A percentile compares a stretch with the other conserved stretches of the same genome.
Evolutionary conservation across 202 grass and related monocot genomes (phyloP).

Genomic region (Panicum virgatum): DNA sequence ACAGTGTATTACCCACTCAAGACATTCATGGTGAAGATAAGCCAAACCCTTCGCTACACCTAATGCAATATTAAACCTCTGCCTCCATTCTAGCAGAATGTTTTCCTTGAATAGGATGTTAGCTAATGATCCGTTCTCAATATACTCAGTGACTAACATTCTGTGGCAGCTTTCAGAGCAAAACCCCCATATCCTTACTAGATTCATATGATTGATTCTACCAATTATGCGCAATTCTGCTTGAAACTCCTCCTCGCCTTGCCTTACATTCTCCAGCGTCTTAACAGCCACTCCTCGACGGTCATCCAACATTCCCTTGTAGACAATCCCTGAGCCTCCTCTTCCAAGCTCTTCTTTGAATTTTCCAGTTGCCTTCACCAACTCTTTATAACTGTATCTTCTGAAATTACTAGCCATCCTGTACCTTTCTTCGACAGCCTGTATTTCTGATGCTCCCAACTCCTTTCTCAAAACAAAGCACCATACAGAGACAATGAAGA

Average conservation of each 20-base stretch:
- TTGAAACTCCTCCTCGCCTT: slow-evolving; percentile 20
- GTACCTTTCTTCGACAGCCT: too few relatives aligned
- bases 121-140: slow-evolving; percentile 44
- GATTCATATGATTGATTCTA: slow-evolving; percentile 40
- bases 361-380: too few relatives aligned
- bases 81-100: slow-evolving; percentile 32
- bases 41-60: slow-evolving; percentile 41
- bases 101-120: slow-evolving; percentile 27
- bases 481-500: too few relatives aligned
- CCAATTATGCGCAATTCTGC: slow-evolving; percentile 5
- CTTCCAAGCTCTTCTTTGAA: too few relatives aligned
- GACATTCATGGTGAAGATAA: slow-evolving; percentile 54
- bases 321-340: too few relatives aligned
- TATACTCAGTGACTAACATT: slow-evolving; percentile 43
- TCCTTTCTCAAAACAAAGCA: too few relatives aligned
- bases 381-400: too few relatives aligned
- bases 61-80: slow-evolving; percentile 36
- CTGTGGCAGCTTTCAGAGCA: slow-evolving; percentile 42
- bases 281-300: too few relatives aligned
- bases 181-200: slow-evolving; percentile 45
- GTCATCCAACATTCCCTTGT: too few relatives aligned
- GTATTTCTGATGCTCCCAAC: too few relatives aligned
- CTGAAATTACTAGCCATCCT: too few relatives aligned
- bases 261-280: neutral
- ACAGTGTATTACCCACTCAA: slow-evolving; percentile 52